These are phyloP conservation scores for Metschnikowia gruessii DNA, from an alignment of 805 yeast genomes.

Conservation along the genomic window DNA sequence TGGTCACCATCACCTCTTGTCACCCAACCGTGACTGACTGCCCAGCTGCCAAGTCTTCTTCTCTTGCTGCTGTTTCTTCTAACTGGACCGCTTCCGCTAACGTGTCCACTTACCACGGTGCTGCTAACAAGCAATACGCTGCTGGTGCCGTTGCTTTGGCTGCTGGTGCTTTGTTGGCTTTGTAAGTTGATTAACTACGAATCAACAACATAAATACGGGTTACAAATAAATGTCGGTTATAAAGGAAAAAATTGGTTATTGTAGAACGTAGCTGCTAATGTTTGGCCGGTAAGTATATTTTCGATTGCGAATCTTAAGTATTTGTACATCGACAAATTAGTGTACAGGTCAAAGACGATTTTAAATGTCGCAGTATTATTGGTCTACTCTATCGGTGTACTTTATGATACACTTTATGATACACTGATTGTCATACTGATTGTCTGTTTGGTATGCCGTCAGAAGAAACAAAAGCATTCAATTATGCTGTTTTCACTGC, in stretches of 20 bases:
- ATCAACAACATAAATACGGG: not conserved
- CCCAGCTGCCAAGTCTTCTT: constrained; percentile 31
- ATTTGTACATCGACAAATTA: no score
- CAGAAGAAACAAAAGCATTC: constrained; percentile 53
- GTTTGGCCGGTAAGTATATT: no score
- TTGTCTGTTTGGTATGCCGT: constrained; percentile 7
- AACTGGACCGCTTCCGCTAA: constrained; percentile 26
- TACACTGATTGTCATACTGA: no score
- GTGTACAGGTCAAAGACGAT: no score
- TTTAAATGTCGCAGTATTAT: no score
- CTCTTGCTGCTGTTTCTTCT: constrained; percentile 9
- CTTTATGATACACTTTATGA: no score
- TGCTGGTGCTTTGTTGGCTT: constrained; percentile 45
- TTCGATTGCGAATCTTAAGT: no score
- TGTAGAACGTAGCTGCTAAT: no score
- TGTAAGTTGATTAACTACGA: constrained; percentile 20
- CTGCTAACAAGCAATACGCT: constrained; percentile 35
- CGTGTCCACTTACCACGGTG: constrained; percentile 34
- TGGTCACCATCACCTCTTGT: constrained; percentile 49
- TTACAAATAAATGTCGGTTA: constrained; percentile 5
- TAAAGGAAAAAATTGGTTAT: not conserved
- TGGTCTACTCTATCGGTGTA: no score
- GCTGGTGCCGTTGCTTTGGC: constrained; percentile 49
- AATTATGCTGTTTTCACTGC: constrained; percentile 58
- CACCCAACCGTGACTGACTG: constrained; percentile 46